Base-by-base conservation (phyloP, 768 basidiomycete species). In the Panellus pusillus region DNA sequence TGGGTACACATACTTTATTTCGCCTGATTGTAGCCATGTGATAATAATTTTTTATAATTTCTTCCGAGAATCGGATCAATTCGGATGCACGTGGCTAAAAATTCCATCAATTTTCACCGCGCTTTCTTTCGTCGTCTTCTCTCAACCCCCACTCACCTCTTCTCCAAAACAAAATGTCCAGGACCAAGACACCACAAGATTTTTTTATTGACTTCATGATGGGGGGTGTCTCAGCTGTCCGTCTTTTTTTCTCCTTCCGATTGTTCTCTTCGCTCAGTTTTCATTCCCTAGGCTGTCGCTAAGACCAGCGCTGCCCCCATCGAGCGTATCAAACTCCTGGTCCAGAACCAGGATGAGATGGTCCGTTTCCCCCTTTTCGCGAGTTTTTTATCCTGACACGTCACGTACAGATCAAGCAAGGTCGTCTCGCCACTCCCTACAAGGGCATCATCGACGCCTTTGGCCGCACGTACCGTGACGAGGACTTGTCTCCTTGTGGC, bases 341-440 rank as follows among this genome's bases (percentile, higher is more conserved):
- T 96, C 56, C 93, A 98, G 78, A 98, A 97, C 79, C 96, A 98
- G 86, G 96, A 95, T 84, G 97, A 98, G 81, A 99, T 98, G 97
- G 89, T 86, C n/a, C 3, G 76, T 70, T n/a, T 52, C 12, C 20
- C 37, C 48, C 27, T 40, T 18, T 6, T 28, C 55, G 45, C 40
- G 24, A 46, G n/a, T 42, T 59, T 44, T 49, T 31, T 40, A 18
- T 46, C 27, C 47, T 77, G 66, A 76, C 72, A 74, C 68, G 66
- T 70, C 69, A 70, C 58, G 58, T 51, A 29, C 65, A 96, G 93
- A 97, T 98, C 82, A 98, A 98, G 84, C 93, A 98, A 77, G 97
- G 97, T 68, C 97, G 97, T 83, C 89, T 98, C 52, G 79, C 91
- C 52, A 76, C 84, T 60, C 97, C 97, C 32, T 98, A 99, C 88